phyloP scores from a whole-genome alignment of 129 eudicot genomes.

The Centrapalus pauciflorus region DNA sequence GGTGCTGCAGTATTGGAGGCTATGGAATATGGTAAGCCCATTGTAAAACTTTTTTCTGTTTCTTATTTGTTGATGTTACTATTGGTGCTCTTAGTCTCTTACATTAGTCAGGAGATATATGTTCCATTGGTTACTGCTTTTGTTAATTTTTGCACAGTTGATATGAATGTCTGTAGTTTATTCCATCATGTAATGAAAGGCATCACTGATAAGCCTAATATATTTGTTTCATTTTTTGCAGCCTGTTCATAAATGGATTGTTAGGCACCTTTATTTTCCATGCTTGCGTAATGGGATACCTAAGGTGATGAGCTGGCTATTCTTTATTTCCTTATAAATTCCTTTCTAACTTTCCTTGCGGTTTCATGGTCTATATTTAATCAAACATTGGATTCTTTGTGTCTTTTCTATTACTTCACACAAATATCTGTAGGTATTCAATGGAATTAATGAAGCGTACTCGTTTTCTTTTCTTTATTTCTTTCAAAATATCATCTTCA shows the following conservation, averaged over 20 bases:
- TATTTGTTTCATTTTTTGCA: slow-evolving; percentile 23
- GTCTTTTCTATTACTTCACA: not conserved
- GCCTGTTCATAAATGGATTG: slow-evolving; percentile 99
- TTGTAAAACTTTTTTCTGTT: not conserved
- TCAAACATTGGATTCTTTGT: not conserved
- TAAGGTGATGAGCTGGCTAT: slow-evolving; percentile 58
- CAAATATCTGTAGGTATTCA: not conserved
- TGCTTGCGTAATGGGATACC: slow-evolving; percentile 90
- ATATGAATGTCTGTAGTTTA: not conserved
- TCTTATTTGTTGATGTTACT: not conserved
- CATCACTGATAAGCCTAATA: slow-evolving; percentile 10
- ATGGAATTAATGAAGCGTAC: no score
- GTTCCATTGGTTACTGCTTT: not conserved
- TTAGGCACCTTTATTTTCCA: slow-evolving; percentile 86
- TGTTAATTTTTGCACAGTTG: not conserved
- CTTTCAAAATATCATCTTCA: no score
- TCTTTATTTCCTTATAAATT: not conserved
- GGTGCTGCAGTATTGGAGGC: slow-evolving; percentile 87
- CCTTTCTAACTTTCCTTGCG: not conserved
- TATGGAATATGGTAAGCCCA: slow-evolving; percentile 93
- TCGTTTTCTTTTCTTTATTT: no score
- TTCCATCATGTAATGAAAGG: not conserved
- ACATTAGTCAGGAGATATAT: not conserved
- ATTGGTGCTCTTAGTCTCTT: not conserved
- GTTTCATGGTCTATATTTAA: not conserved